Conservation (phyloP, 78 protist species). For the Monosiga brevicollis region DNA sequence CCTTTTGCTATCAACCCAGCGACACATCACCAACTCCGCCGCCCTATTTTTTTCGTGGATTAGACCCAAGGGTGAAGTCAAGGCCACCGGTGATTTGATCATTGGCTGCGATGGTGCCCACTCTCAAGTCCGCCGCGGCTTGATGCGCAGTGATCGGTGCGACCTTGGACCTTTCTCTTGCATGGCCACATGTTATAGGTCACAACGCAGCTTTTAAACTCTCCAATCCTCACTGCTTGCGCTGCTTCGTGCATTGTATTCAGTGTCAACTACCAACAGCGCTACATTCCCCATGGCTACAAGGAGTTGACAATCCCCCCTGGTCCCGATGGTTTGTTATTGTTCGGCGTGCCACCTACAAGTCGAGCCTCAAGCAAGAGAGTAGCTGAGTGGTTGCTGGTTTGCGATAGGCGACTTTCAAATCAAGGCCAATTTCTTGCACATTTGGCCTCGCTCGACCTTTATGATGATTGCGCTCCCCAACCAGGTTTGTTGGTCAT, state of each 20-base stretch:
- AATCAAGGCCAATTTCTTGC: conserved; percentile 51
- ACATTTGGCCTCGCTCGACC: conserved; percentile 83
- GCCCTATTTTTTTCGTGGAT: neutral
- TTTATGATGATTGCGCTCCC: conserved; percentile 84
- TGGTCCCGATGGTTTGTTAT: neutral
- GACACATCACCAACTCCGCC: too few species aligned
- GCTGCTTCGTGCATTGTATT: neutral
- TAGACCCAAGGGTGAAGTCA: neutral
- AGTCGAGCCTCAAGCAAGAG: too few species aligned
- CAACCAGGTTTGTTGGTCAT: conserved; percentile 21
- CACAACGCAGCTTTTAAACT: too few species aligned
- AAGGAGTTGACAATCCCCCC: conserved; percentile 13
- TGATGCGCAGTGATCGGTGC: neutral
- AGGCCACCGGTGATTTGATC: neutral
- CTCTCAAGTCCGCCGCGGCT: conserved; percentile 11
- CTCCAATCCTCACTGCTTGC: too few species aligned
- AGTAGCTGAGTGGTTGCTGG: too few species aligned
- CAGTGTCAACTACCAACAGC: conserved; percentile 15
- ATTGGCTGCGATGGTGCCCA: conserved; percentile 46
- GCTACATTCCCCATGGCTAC: conserved; percentile 35
- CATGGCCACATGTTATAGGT: neutral
- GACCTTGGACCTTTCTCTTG: neutral
- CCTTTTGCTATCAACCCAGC: too few species aligned
- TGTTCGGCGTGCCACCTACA: neutral
- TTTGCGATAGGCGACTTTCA: conserved; percentile 19